Percentiles rank a stretch among this genome's conserved stretches.
These are phyloP conservation scores for Paecilomyces sp. DNA, from an alignment of 2,329 filamentous ascomycete species.

Conservation along the genomic window DNA sequence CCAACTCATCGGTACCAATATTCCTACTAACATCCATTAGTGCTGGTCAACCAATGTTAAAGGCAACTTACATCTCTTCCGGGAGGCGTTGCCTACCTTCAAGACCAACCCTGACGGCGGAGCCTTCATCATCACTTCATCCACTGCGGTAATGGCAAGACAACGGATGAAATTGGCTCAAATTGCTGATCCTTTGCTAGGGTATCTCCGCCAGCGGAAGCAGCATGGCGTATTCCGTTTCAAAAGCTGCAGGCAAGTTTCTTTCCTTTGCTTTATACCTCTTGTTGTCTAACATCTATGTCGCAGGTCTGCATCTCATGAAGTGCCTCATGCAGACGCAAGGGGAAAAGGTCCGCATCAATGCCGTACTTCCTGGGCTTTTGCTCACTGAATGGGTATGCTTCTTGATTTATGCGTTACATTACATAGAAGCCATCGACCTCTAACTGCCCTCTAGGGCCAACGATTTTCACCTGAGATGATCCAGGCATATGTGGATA, in stretches of 20 bases:
- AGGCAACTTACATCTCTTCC: conserved; percentile 47
- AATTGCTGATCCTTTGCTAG: conserved; percentile 19
- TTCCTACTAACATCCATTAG: conserved; percentile 19
- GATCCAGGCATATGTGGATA: conserved; percentile 48
- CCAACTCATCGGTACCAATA: conserved; percentile 12
- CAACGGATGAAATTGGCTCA: background rate
- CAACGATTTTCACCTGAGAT: conserved; percentile 51
- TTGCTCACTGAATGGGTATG: conserved; percentile 61
- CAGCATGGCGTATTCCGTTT: conserved; percentile 66
- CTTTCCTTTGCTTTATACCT: background rate
- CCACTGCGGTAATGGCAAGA: conserved; percentile 45
- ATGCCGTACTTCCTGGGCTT: conserved; percentile 58
- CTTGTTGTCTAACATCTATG: background rate
- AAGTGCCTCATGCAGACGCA: conserved; percentile 57
- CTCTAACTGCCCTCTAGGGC: conserved; percentile 33
- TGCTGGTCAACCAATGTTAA: conserved; percentile 60
- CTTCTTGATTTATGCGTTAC: background rate
- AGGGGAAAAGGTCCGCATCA: conserved; percentile 56
- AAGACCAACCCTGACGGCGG: conserved; percentile 57
- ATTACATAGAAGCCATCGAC: background rate
- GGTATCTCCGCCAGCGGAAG: conserved; percentile 46
- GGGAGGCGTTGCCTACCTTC: conserved; percentile 52
- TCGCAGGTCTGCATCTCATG: conserved; percentile 54
- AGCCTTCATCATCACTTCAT: conserved; percentile 56
- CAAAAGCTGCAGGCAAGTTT: conserved; percentile 60